Conservation (phyloP, 306 rosid genomes). For the Elaeagnus macrophylla region DNA sequence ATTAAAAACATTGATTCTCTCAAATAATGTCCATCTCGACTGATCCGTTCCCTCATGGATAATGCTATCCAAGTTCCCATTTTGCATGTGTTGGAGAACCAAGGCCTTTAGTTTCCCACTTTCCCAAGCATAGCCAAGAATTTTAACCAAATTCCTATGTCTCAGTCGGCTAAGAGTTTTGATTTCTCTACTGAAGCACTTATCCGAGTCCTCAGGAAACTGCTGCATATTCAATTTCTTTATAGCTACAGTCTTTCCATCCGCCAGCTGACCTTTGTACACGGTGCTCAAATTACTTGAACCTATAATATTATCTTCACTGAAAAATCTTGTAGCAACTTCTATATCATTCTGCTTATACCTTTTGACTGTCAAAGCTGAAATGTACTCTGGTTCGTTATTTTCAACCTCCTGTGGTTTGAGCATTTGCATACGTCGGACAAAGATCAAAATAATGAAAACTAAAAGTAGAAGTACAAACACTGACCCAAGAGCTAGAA, state of each 20-base stretch:
- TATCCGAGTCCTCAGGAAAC: constrained; percentile 53
- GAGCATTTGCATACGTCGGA: constrained; percentile 1
- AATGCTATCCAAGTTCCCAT: constrained; percentile 65
- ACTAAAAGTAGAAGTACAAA: constrained; percentile 33
- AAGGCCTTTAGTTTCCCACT: constrained; percentile 68
- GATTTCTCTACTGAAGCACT: constrained; percentile 59
- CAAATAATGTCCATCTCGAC: constrained; percentile 50
- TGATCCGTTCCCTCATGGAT: constrained; percentile 41
- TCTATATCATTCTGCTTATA: constrained; percentile 48
- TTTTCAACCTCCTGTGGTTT: constrained; percentile 21
- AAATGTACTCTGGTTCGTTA: constrained; percentile 22
- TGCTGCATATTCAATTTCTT: constrained; percentile 62
- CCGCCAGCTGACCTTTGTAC: constrained; percentile 55
- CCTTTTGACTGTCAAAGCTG: constrained; percentile 51
- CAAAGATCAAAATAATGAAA: constrained; percentile 23
- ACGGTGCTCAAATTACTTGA: constrained; percentile 77
- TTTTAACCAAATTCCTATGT: constrained; percentile 80
- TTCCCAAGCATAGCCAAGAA: constrained; percentile 86
- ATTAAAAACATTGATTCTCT: constrained; percentile 39
- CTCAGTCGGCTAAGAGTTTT: constrained; percentile 60
- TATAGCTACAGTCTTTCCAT: constrained; percentile 47
- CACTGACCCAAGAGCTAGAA: constrained; percentile 39
- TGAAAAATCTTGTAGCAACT: constrained; percentile 53
- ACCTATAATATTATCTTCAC: constrained; percentile 44
- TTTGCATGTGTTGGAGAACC: constrained; percentile 72